Evolutionary conservation across 1,284 basidiomycete species (phyloP).

Genomic region (Moesziomyces sp.): DNA sequence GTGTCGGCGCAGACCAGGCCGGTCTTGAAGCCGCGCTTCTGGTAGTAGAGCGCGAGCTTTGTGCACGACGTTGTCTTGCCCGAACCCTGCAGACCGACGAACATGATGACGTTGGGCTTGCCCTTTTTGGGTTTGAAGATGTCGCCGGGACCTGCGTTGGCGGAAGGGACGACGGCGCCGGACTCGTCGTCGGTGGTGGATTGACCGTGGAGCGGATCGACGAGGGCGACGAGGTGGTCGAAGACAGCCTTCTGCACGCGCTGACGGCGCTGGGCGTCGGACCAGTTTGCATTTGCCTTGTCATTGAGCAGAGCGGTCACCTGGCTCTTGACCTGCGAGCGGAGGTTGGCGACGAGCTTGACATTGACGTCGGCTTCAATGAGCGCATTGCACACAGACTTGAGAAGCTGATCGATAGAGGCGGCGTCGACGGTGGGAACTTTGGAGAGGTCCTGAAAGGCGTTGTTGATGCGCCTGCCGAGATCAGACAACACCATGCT

Average conservation of each 20-base stretch:
- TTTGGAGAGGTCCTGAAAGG: constrained; percentile 87
- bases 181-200: constrained; percentile 50
- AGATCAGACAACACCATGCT: constrained; percentile 96
- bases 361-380: constrained; percentile 98
- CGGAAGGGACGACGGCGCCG: constrained; percentile 20
- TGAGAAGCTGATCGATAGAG: constrained; percentile 74
- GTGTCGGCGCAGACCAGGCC: constrained; percentile 99
- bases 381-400: constrained; percentile 92
- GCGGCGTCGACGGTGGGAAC: constrained; percentile 82
- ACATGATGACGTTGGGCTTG: constrained; percentile 93
- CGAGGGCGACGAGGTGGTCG: constrained; percentile 92
- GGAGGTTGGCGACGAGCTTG: constrained; percentile 86
- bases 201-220: constrained; percentile 74
- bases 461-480: constrained; percentile 90
- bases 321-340: constrained; percentile 81
- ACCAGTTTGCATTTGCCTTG: constrained; percentile 54
- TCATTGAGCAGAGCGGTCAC: constrained; percentile 72
- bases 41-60: constrained; percentile 86
- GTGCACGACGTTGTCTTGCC: constrained; percentile 96
- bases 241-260: constrained; percentile 76
- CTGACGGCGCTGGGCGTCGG: constrained; percentile 60
- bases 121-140: constrained; percentile 97
- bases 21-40: constrained; percentile 96
- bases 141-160: constrained; percentile 42
- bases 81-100: constrained; percentile 77